phyloP scores from a whole-genome alignment of 345 rosid species.

The Salix caprea region DNA sequence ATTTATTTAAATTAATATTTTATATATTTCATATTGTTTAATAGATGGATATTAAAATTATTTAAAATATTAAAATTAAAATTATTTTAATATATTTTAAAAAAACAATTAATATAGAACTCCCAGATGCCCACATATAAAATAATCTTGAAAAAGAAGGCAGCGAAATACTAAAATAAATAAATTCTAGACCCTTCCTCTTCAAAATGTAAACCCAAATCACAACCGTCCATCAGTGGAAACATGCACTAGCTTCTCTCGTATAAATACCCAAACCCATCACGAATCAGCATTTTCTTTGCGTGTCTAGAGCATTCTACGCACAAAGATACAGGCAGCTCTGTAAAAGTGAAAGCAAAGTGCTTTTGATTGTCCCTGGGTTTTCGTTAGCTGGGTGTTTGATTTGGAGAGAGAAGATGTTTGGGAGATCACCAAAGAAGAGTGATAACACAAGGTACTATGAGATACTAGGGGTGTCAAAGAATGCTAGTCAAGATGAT shows the following conservation, averaged over 20 bases:
- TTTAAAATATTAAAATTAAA: not conserved
- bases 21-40: too few species aligned
- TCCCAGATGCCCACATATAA: not conserved
- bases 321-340: too few species aligned
- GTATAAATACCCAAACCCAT: not conserved
- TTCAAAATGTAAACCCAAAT: not conserved
- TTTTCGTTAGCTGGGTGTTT: not conserved
- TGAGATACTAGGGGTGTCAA: constrained; percentile 78
- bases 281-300: not conserved
- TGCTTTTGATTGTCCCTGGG: not conserved
- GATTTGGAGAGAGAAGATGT: constrained; percentile 40
- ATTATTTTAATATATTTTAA: not conserved
- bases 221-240: constrained; percentile 10
- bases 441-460: constrained; percentile 75
- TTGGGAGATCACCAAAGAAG: constrained; percentile 73
- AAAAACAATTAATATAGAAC: not conserved
- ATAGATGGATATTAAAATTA: too few species aligned
- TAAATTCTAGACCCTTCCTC: constrained; percentile 15
- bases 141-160: not conserved
- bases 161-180: not conserved
- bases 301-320: not conserved
- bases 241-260: not conserved
- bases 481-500: constrained; percentile 70
- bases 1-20: too few species aligned
- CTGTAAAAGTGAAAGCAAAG: not conserved